Evolutionary conservation across 2,329 filamentous ascomycete genomes (phyloP).

Genomic region (Ilyonectria robusta): DNA sequence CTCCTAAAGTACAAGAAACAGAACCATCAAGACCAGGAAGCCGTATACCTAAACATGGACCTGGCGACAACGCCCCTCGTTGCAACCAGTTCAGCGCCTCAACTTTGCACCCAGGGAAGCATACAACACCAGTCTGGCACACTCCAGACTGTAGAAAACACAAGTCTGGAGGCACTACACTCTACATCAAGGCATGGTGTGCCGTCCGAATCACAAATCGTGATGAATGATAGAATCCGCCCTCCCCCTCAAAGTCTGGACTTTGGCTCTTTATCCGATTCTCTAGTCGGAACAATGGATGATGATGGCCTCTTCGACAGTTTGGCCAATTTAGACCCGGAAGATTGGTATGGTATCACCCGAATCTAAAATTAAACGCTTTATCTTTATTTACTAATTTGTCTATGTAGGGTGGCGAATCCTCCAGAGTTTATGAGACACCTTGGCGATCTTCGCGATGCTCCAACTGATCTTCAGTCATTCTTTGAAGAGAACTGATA

Average conservation of each 20-base stretch:
- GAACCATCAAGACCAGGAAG: background rate
- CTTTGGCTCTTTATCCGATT: background rate
- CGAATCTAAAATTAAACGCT: background rate
- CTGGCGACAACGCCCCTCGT: background rate
- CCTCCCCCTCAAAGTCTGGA: background rate
- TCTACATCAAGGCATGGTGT: background rate
- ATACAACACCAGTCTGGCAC: background rate
- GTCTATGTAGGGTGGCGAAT: slow-evolving; percentile 22
- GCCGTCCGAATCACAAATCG: background rate
- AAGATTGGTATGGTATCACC: slow-evolving; percentile 23
- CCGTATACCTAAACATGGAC: background rate
- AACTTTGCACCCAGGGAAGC: background rate
- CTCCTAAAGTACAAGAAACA: background rate
- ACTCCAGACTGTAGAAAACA: background rate
- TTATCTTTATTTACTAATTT: background rate
- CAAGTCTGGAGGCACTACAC: background rate
- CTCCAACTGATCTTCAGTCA: slow-evolving; percentile 14
- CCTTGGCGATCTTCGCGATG: slow-evolving; percentile 20
- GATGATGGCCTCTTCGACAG: slow-evolving; percentile 29
- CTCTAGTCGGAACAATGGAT: slow-evolving; percentile 8
- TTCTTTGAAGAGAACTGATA: slow-evolving; percentile 19
- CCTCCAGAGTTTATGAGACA: slow-evolving; percentile 31
- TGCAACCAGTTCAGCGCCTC: background rate
- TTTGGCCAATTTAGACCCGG: slow-evolving; percentile 23
- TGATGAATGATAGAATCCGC: background rate